Evolutionary conservation across 495 filamentous ascomycete species (phyloP), one percentile per base, ranked within the genome.

Genomic region (Aspergillus indologenus): DNA sequence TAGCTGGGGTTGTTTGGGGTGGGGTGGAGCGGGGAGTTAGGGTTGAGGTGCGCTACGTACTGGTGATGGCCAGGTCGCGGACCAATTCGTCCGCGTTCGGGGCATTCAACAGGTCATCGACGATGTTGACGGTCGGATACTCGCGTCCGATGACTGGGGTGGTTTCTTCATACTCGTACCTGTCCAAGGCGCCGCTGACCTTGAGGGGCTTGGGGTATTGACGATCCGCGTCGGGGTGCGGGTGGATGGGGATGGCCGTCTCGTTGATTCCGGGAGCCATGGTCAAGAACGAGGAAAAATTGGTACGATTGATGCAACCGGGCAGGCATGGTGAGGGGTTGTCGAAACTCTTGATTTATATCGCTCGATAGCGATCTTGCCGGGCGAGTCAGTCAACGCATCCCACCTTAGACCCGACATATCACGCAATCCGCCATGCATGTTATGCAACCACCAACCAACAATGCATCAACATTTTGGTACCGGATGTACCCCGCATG

Each of bases 41-140:
- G 26, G 26, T 29, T 3, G 26, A 29, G 42, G 77, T 71, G 23
- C 31, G 43, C 24, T 5, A 23, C 43, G 2, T 60, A 68, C 68
- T 62, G 52, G 61, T 81, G 45, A 87, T 81, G 34, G 85, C 84
- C 1, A 88, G 72, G 58, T 89, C 85, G 5, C 79, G 74, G 11
- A 88, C 64, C 18, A 82, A 67, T 51, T 83, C 78, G 43, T 87
- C 83, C 0, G 78, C 73, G 63, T 87, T 83, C 2, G 72, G 64
- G 3, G 81, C 77, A 15, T 79, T 62, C 12, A 87, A 74, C 61
- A 75, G 74, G 11, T 84, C 78, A 19, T 74, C 75, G 8, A 87
- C 65, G 51, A 85, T 79, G 18, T 79, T 77, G 20, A 75, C 70
- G 12, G 70, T 62, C 44, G 62, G 52, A 60, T 76, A 88, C 65